These are phyloP conservation scores for Ilyonectria sp. DNA, from an alignment of 2,329 filamentous ascomycete species.

Conservation along the genomic window DNA sequence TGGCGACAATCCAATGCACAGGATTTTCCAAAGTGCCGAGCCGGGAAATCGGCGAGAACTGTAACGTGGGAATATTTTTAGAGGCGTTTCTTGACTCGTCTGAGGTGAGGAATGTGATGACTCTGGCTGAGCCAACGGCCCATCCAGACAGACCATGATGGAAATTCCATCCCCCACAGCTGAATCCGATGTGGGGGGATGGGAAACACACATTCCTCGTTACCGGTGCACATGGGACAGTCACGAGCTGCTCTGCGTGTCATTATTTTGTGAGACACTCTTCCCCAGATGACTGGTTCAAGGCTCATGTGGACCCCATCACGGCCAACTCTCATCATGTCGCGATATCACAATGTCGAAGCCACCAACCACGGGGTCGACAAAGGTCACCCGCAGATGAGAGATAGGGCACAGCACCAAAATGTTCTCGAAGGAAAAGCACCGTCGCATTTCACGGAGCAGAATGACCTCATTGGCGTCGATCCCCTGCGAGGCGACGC, in stretches of 20 bases:
- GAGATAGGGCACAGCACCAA: slow-evolving; percentile 2
- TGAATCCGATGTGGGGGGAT: slow-evolving; percentile 16
- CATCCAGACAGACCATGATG: neutral
- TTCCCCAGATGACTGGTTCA: neutral
- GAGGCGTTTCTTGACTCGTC: slow-evolving; percentile 1
- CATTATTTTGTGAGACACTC: slow-evolving; percentile 6
- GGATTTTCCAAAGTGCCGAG: neutral
- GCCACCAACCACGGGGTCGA: slow-evolving; percentile 1
- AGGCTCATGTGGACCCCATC: slow-evolving; percentile 4
- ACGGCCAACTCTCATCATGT: slow-evolving; percentile 1
- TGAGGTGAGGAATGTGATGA: neutral
- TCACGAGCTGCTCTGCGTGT: slow-evolving; percentile 8
- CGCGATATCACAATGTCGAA: neutral
- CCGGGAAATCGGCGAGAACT: neutral
- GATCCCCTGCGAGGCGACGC: slow-evolving; percentile 23
- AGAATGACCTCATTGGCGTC: slow-evolving; percentile 43
- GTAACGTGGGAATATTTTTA: neutral
- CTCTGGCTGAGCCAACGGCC: neutral
- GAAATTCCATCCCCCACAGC: slow-evolving; percentile 1
- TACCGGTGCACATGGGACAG: neutral
- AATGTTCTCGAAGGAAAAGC: slow-evolving; percentile 5
- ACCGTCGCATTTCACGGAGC: slow-evolving; percentile 10
- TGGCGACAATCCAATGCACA: neutral
- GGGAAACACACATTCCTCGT: neutral
- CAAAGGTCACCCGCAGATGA: slow-evolving; percentile 4